Evolutionary conservation across 495 filamentous ascomycete species (phyloP).

Genomic region (Cryomyces antarcticus): DNA sequence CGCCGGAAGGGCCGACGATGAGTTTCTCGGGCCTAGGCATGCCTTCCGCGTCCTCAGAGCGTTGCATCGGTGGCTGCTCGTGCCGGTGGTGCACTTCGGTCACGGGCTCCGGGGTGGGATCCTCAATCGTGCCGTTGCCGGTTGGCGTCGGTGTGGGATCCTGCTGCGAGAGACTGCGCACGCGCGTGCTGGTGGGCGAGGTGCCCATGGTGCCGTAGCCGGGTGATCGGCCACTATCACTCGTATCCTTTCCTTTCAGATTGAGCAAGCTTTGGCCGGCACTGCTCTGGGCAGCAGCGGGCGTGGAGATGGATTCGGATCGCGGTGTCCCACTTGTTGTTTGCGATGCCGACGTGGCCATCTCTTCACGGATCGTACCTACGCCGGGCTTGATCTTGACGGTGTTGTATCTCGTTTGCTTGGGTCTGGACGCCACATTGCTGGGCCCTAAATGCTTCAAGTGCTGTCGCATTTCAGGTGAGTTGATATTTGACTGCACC

Average conservation of each 20-base stretch:
- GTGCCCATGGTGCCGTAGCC: slow-evolving; percentile 40
- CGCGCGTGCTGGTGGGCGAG: neutral
- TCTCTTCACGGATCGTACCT: slow-evolving; percentile 9
- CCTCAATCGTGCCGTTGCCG: neutral
- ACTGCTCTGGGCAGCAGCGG: slow-evolving; percentile 10
- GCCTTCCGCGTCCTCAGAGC: neutral
- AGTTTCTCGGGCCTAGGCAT: neutral
- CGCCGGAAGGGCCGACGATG: slow-evolving; percentile 4
- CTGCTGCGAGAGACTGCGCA: neutral
- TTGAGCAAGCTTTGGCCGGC: slow-evolving; percentile 29
- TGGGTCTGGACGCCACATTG: slow-evolving; percentile 69
- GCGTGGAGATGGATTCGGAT: neutral
- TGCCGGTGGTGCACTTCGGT: neutral
- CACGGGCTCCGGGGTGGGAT: neutral
- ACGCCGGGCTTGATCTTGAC: slow-evolving; percentile 75
- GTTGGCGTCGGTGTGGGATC: neutral
- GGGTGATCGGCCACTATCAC: slow-evolving; percentile 45
- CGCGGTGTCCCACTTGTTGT: slow-evolving; percentile 9
- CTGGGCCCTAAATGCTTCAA: slow-evolving; percentile 82
- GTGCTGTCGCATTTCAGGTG: slow-evolving; percentile 55
- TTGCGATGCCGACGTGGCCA: slow-evolving; percentile 4
- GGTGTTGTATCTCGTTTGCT: slow-evolving; percentile 60
- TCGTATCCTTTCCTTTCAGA: slow-evolving; percentile 32
- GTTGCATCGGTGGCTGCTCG: neutral
- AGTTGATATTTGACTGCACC: slow-evolving; percentile 12